A percentile compares a stretch with the other conserved stretches of the same genome.
Evolutionary conservation across 495 filamentous ascomycete genomes (phyloP).

Genomic region (Echria macrotheca): DNA sequence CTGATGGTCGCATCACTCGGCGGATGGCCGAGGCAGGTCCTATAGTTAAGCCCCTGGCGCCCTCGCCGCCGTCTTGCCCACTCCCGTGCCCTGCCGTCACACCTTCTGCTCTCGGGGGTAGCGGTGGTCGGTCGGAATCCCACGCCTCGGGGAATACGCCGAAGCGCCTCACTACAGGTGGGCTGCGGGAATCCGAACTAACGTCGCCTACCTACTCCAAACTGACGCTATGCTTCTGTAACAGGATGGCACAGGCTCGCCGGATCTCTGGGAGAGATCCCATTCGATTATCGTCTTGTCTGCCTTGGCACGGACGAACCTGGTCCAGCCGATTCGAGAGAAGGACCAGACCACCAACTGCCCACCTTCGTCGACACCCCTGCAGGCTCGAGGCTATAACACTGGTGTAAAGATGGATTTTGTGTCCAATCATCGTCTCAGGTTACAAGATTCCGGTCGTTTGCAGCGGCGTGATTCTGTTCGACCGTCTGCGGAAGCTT

Average conservation of each 20-base stretch:
- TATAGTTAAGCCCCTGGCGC: not conserved
- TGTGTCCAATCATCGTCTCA: slow-evolving; percentile 11
- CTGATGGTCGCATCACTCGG: slow-evolving; percentile 13
- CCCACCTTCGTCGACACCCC: slow-evolving; percentile 20
- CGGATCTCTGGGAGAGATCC: slow-evolving; percentile 19
- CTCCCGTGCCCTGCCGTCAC: slow-evolving; percentile 13
- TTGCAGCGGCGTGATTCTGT: slow-evolving; percentile 8
- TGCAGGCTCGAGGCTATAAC: slow-evolving; percentile 22
- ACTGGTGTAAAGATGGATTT: slow-evolving; percentile 14
- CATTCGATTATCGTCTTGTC: slow-evolving; percentile 13
- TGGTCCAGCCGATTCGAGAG: slow-evolving; percentile 3
- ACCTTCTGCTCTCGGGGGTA: slow-evolving; percentile 14
- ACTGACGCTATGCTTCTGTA: not conserved
- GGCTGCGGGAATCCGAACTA: too few species aligned
- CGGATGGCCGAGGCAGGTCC: slow-evolving; percentile 11
- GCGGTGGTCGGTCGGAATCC: not conserved
- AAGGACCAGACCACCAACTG: slow-evolving; percentile 8
- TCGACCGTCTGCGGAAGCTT: too few species aligned
- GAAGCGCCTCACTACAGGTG: not conserved
- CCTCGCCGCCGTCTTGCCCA: slow-evolving; percentile 5
- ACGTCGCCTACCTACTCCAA: too few species aligned
- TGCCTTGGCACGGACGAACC: not conserved
- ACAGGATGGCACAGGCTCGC: slow-evolving; percentile 4
- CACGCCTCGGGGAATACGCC: not conserved
- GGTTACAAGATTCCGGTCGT: slow-evolving; percentile 2